phyloP scores from a whole-genome alignment of 2,329 filamentous ascomycete species.

The Thermomyces lanuginosus region DNA sequence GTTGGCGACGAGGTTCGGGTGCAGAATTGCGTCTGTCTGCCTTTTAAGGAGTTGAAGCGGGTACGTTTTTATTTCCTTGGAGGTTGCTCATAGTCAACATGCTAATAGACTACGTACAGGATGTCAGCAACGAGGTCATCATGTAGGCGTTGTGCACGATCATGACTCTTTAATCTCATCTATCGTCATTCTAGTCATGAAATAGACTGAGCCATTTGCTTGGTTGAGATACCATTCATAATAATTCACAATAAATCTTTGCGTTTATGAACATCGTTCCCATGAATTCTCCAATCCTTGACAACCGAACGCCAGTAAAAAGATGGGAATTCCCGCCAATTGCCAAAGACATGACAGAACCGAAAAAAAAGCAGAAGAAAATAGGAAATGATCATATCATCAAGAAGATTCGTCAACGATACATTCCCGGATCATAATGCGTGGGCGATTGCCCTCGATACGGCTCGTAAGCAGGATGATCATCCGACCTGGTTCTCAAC shows the following conservation, averaged over 20 bases:
- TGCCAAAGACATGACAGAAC: neutral
- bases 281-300: neutral
- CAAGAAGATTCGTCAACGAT: conserved; percentile 12
- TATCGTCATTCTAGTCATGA: too few species aligned
- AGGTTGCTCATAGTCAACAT: conserved; percentile 1
- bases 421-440: conserved; percentile 8
- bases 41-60: conserved; percentile 95
- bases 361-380: neutral
- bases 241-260: too few species aligned
- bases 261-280: neutral
- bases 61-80: conserved; percentile 36
- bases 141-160: too few species aligned
- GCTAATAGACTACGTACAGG: conserved; percentile 16
- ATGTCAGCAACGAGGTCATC: conserved; percentile 50
- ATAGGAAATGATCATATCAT: conserved; percentile 1
- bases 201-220: too few species aligned
- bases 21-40: conserved; percentile 94
- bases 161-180: too few species aligned
- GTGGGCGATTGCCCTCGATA: conserved; percentile 3
- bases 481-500: conserved; percentile 10
- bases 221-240: too few species aligned
- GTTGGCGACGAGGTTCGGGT: conserved; percentile 90
- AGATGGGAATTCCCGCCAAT: neutral
- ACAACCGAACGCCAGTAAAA: conserved; percentile 1
- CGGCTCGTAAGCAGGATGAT: conserved; percentile 4